Evolutionary conservation across 108 stramenopile species (phyloP), one percentile per base, ranked within the genome.

Genomic region (Cyclotella sp.): DNA sequence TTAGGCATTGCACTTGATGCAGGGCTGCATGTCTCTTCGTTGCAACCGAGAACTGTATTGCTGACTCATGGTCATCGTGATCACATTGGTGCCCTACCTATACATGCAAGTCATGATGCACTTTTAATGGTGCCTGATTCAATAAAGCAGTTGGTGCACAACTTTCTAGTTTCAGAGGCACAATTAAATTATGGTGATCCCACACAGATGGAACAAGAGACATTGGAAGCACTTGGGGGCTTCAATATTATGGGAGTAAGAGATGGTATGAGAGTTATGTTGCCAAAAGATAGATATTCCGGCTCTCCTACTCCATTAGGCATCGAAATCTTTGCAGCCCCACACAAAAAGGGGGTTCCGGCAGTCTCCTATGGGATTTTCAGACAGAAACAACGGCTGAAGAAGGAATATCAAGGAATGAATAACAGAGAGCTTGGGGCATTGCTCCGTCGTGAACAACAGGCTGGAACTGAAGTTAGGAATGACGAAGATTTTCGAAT

Each of bases 41-140:
- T 88, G 15, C 6, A 65, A 13, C 87, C 85, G 14, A 78, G 60
- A 62, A 84, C 83, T 30, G 87, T 88, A 0, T 45, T 88, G 53
- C 54, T 88, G 44, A 88, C 85, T 15, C 87, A 88, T 63, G 87
- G 87, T 14, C 87, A 88, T 57, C 85, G 87, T 21, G 87, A 88
- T 59, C 87, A 88, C 47, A 88, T 84, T 55, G 85, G 71, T 52
- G 87, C 87, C 7, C 63, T 88, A 40, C 87, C 87, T 9, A 73
- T 78, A 1, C 85, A 84, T 66, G 79, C 80, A 8, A 62, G 51
- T 9, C 53, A 57, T 26, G 73, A 67, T 28, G 71, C 85, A 0
- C 61, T 62, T 24, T 39, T 84, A 10, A 41, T 86, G 24, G 73
- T 70, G 0, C 87, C 87, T 18, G n/a, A 70, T 22, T 51, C 70